phyloP scores from a whole-genome alignment of 768 basidiomycete species.

The Gautieria morchelliformis region DNA sequence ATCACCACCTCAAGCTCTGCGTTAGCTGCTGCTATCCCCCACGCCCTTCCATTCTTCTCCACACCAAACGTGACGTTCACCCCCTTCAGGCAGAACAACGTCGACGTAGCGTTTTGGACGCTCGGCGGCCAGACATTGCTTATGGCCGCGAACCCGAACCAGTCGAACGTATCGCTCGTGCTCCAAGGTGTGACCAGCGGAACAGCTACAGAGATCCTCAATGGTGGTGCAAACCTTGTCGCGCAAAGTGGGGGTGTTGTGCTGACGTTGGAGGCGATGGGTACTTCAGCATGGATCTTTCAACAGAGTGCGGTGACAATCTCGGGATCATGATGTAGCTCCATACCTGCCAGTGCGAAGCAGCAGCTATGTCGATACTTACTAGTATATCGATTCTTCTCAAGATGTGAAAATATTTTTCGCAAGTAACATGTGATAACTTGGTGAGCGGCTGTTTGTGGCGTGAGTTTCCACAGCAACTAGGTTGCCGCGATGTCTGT shows the following conservation, averaged over 20 bases:
- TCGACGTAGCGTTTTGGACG: slow-evolving; percentile 5
- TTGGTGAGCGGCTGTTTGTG: too few species aligned
- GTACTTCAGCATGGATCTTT: slow-evolving; percentile 3
- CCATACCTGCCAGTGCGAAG: not conserved
- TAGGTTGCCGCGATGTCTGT: slow-evolving; percentile 33
- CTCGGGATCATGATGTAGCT: not conserved
- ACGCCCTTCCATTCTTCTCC: slow-evolving; percentile 1
- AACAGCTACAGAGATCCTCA: not conserved
- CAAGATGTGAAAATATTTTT: too few species aligned
- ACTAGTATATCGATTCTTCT: too few species aligned
- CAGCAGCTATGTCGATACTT: too few species aligned
- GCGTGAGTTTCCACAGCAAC: too few species aligned
- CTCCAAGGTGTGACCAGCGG: not conserved
- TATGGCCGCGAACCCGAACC: not conserved
- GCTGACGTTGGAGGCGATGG: not conserved
- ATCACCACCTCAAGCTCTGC: not conserved
- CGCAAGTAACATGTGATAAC: too few species aligned
- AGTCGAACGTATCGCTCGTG: not conserved
- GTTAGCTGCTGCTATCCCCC: slow-evolving; percentile 2
- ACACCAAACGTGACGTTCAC: not conserved
- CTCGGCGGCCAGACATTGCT: not conserved
- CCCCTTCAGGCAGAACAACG: not conserved
- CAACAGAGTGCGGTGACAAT: not conserved
- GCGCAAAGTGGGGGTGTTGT: not conserved
- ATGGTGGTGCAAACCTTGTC: not conserved